These are phyloP conservation scores for Sporisorium exsertum DNA, from an alignment of 1,284 basidiomycete species.

Conservation along the genomic window DNA sequence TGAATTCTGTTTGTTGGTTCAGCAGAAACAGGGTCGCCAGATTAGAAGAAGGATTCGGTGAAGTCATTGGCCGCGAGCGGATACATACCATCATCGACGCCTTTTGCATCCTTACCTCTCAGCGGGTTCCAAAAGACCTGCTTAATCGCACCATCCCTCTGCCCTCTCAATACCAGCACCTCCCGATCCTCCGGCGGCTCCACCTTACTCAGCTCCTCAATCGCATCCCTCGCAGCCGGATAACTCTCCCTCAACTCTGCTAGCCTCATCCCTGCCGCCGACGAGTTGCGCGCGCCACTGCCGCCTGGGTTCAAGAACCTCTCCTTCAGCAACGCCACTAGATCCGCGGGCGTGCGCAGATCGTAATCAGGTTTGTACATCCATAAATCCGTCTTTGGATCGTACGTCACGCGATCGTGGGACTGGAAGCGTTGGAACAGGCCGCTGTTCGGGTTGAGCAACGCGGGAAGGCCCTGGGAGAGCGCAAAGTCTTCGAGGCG, in stretches of 20 bases:
- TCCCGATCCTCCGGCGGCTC: conserved; percentile 79
- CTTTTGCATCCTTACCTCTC: conserved; percentile 78
- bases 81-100: conserved; percentile 82
- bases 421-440: conserved; percentile 81
- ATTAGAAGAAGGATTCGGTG: background rate
- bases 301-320: conserved; percentile 54
- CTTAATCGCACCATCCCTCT: conserved; percentile 77
- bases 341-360: conserved; percentile 82
- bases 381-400: conserved; percentile 84
- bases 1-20: conserved; percentile 77
- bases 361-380: conserved; percentile 88
- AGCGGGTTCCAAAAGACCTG: conserved; percentile 94
- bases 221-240: conserved; percentile 76
- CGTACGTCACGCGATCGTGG: conserved; percentile 82
- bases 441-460: conserved; percentile 77
- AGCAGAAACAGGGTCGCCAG: background rate
- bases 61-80: background rate
- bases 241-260: conserved; percentile 87
- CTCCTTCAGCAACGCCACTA: conserved; percentile 78
- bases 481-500: conserved; percentile 86
- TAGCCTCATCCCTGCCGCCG: conserved; percentile 78
- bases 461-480: conserved; percentile 77
- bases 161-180: conserved; percentile 83
- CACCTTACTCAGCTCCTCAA: conserved; percentile 60
- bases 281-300: conserved; percentile 35